Evolutionary conservation across 306 rosid genomes (phyloP).

Genomic region (Lagenaria siceraria): DNA sequence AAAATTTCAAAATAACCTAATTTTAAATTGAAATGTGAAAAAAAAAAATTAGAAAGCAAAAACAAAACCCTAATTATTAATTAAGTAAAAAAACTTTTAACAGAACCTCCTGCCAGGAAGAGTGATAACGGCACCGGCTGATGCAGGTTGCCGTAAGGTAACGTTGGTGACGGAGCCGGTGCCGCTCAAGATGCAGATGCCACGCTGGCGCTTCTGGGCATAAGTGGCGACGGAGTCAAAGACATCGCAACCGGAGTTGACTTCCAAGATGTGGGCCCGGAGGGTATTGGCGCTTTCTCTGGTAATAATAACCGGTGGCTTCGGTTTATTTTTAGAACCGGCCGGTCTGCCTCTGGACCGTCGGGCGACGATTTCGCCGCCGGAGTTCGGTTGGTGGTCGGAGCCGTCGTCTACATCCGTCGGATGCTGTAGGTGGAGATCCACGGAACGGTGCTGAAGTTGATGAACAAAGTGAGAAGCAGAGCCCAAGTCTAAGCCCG

Average conservation of each 20-base stretch:
- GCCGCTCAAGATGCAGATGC: constrained; percentile 80
- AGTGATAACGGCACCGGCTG: constrained; percentile 40
- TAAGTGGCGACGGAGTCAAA: constrained; percentile 73
- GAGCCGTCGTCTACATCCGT: constrained; percentile 20
- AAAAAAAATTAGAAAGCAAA: not conserved
- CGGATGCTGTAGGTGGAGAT: constrained; percentile 46
- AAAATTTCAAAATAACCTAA: not conserved
- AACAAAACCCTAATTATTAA: not conserved
- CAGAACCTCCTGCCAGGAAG: constrained; percentile 49
- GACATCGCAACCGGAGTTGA: constrained; percentile 65
- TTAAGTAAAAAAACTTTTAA: not conserved
- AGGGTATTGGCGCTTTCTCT: constrained; percentile 82
- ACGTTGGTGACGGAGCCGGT: constrained; percentile 79
- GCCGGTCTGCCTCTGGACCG: constrained; percentile 76
- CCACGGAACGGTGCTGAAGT: constrained; percentile 50
- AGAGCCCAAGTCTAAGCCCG: constrained; percentile 93
- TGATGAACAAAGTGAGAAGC: constrained; percentile 82
- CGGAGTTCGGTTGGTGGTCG: constrained; percentile 32
- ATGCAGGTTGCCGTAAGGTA: constrained; percentile 51
- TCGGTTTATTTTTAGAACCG: constrained; percentile 68
- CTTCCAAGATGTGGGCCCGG: constrained; percentile 84
- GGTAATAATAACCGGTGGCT: constrained; percentile 76
- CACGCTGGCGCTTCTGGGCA: constrained; percentile 67
- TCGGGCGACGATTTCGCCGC: constrained; percentile 42
- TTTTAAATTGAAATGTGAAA: not conserved